A percentile compares a stretch with the other conserved stretches of the same genome.
These are phyloP conservation scores for Jatropha multifida DNA, from an alignment of 441 rosid genomes.

Conservation along the genomic window DNA sequence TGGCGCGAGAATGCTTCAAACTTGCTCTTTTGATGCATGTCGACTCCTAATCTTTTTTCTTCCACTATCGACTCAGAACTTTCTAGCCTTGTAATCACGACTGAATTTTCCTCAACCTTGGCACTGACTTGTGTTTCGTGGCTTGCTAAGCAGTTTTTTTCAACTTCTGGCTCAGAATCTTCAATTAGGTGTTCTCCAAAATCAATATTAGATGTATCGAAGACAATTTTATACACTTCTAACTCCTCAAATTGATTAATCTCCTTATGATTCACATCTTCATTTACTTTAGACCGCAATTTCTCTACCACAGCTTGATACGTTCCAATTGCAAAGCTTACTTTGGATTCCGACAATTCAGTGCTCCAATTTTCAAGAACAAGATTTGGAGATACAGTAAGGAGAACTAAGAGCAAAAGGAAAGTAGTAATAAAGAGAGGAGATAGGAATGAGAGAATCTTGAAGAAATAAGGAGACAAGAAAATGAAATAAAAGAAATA, in stretches of 20 bases:
- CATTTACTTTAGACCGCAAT: slow-evolving; percentile 37
- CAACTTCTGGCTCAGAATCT: slow-evolving; percentile 6
- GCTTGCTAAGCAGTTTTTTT: slow-evolving; percentile 17
- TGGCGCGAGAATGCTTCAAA: slow-evolving; percentile 23
- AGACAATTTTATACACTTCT: slow-evolving; percentile 66
- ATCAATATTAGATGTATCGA: slow-evolving; percentile 41
- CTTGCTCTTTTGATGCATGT: slow-evolving; percentile 39
- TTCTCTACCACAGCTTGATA: slow-evolving; percentile 41
- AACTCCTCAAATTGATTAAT: slow-evolving; percentile 39
- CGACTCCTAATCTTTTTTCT: slow-evolving; percentile 36
- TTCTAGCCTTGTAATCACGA: slow-evolving; percentile 22
- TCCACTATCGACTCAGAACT: slow-evolving; percentile 25
- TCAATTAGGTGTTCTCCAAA: slow-evolving; percentile 27
- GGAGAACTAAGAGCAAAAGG: slow-evolving; percentile 57
- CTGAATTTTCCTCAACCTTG: slow-evolving; percentile 12
- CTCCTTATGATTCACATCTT: slow-evolving; percentile 30
- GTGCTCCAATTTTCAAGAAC: slow-evolving; percentile 5
- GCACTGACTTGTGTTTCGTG: slow-evolving; percentile 17
- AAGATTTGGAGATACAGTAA: slow-evolving; percentile 43
- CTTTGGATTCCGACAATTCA: slow-evolving; percentile 34
- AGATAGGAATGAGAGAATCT: slow-evolving; percentile 65
- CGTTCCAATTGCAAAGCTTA: slow-evolving; percentile 35
- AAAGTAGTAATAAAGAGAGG: slow-evolving; percentile 75
- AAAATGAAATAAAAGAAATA: slow-evolving; percentile 58
- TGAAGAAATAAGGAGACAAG: slow-evolving; percentile 67